phyloP scores from a whole-genome alignment of 768 basidiomycete species.

The Suillus weaverae region DNA sequence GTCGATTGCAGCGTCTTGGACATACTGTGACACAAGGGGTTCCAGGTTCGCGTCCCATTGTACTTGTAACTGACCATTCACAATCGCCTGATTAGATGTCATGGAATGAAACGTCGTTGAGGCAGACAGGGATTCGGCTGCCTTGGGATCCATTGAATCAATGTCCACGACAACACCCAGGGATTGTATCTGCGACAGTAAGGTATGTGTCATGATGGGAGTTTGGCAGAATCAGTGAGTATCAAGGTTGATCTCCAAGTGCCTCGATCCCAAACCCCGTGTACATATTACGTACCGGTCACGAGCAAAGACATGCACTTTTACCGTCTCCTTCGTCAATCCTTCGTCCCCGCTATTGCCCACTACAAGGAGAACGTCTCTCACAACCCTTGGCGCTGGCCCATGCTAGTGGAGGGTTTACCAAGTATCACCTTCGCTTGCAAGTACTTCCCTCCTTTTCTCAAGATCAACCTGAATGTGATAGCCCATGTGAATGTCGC shows the following conservation, averaged over 20 bases:
- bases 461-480: slow-evolving; percentile 65
- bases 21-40: slow-evolving; percentile 33
- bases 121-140: slow-evolving; percentile 35
- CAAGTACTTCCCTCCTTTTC: background rate
- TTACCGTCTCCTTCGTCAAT: background rate
- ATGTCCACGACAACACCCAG: slow-evolving; percentile 40
- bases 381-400: background rate
- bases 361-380: background rate
- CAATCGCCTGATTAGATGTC: slow-evolving; percentile 53
- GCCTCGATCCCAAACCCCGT: background rate
- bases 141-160: slow-evolving; percentile 49
- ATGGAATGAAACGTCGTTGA: slow-evolving; percentile 40
- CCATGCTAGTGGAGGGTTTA: background rate
- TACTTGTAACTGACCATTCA: slow-evolving; percentile 34
- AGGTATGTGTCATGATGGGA: slow-evolving; percentile 21
- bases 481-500: slow-evolving; percentile 91
- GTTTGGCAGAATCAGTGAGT: background rate
- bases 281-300: background rate
- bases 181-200: slow-evolving; percentile 40
- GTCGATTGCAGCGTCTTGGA: slow-evolving; percentile 11
- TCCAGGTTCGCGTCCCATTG: slow-evolving; percentile 35
- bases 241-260: background rate
- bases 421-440: background rate
- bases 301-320: background rate
- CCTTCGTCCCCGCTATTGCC: background rate